Evolutionary conservation across 129 eudicot species (phyloP), one percentile per base, ranked within the genome.

Genomic region (Rutidosis leptorrhynchoides): DNA sequence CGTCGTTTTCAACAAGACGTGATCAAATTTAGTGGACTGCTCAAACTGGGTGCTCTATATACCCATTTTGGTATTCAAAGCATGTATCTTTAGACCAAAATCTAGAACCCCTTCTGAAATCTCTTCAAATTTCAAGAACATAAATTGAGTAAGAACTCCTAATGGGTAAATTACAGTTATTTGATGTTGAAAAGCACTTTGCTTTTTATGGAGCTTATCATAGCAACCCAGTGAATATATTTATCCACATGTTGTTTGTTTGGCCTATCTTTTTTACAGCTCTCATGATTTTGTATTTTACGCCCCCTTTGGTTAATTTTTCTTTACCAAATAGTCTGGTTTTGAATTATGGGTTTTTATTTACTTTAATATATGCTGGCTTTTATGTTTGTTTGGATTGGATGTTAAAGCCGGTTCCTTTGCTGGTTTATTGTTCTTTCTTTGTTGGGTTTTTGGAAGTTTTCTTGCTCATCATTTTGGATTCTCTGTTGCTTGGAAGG

Each of bases 141-240:
- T 57, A 54, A 17, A 10, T 26, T 5, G 17, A 17, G 43, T 20
- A 24, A 49, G 29, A 37, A 45, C n/a, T 29, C 4, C 11, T 7
- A 16, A 76, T 77, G 80, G 75, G 57, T 27, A 83, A 78, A 30
- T 76, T 86, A 76, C 95, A 83, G 23, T 64, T 86, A 77, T 86
- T 94, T 58, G 93, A 94, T 83, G 87, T 94, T 64, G 97, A 94
- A 67, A 77, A 84, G 11, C 93, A 93, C 56, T 94, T 83, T 71
- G 93, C 97, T 32, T 89, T 94, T 64, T 84, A 94, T 61, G 99
- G 95, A 20, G 89, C 99, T 35, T 89, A 86, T 71, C 99, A 93
- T 71, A 86, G 83, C 82, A 93, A 93, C 88, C 92, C 90, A 42
- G 77, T 86, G 9, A 94, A 94, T 43, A 71, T 89, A 4, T 72